These are phyloP conservation scores for Blastocystis hominis DNA, from an alignment of 352 stramenopile species.

Conservation along the genomic window DNA sequence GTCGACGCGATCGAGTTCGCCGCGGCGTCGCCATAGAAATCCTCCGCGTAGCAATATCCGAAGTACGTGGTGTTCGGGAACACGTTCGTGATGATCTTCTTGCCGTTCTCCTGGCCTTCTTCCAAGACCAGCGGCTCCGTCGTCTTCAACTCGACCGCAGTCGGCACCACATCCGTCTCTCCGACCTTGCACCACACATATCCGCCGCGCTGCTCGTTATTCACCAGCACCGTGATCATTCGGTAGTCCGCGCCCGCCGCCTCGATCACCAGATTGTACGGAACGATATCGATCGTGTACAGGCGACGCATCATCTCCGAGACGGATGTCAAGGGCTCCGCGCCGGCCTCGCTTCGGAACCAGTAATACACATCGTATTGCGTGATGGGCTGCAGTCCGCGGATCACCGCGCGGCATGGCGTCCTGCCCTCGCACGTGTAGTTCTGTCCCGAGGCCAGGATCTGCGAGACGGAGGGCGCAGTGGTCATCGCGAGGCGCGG, in stretches of 20 bases:
- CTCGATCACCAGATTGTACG: neutral
- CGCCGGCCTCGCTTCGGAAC: neutral
- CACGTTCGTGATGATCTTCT: neutral
- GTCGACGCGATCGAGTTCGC: neutral
- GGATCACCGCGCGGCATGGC: neutral
- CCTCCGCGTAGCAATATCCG: constrained; percentile 44
- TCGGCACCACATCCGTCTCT: neutral
- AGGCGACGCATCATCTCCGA: neutral
- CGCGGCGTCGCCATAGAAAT: neutral
- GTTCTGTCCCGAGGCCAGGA: neutral
- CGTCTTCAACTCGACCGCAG: neutral
- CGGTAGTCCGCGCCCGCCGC: neutral
- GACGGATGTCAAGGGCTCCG: neutral
- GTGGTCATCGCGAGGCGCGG: neutral
- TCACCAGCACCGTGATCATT: neutral
- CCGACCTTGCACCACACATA: constrained; percentile 16
- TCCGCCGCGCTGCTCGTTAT: neutral
- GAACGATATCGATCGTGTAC: neutral
- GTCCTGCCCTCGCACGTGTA: neutral
- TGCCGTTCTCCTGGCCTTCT: neutral
- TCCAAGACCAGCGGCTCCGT: neutral
- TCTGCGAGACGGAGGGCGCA: neutral
- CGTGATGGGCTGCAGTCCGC: neutral
- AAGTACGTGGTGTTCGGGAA: neutral
- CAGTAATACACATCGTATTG: constrained; percentile 46